Percentiles rank a stretch among this genome's conserved stretches.
Evolutionary conservation across 2,329 filamentous ascomycete genomes (phyloP).

Genomic region (Epichloe uncinata): DNA sequence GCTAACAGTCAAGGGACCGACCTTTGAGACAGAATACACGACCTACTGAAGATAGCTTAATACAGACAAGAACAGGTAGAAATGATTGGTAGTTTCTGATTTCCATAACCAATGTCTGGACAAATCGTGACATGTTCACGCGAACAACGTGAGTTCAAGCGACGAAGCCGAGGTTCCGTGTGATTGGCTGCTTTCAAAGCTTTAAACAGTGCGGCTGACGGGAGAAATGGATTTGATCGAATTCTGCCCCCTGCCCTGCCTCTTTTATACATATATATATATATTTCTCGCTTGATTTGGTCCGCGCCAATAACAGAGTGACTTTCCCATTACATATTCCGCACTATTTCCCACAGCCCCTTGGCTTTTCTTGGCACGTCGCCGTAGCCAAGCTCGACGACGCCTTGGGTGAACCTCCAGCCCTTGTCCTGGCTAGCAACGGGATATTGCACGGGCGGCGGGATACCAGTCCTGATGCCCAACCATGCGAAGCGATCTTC

Average conservation of each 20-base stretch:
- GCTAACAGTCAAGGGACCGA: not conserved
- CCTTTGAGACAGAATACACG: not conserved
- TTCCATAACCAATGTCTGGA: not conserved
- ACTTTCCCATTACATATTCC: conserved; percentile 23
- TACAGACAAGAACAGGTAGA: not conserved
- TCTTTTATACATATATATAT: too few relatives aligned
- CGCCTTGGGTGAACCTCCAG: conserved; percentile 51
- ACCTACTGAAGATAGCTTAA: not conserved
- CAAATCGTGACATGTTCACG: not conserved
- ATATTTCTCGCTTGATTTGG: too few relatives aligned
- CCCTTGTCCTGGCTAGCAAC: conserved; percentile 49
- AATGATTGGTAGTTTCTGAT: not conserved
- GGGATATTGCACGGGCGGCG: conserved; percentile 68
- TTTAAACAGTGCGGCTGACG: too few relatives aligned
- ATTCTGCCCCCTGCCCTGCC: not conserved
- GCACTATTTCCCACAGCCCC: conserved; percentile 28
- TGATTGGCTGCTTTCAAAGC: too few relatives aligned
- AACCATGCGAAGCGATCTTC: conserved; percentile 53
- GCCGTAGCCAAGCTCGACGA: conserved; percentile 50
- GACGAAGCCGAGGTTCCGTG: not conserved
- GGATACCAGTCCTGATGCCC: conserved; percentile 63
- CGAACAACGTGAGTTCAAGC: not conserved
- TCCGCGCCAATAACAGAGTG: not conserved
- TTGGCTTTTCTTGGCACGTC: conserved; percentile 22
- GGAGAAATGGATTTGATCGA: not conserved